These are phyloP conservation scores for Trichoderma gracile DNA, from an alignment of 2,329 filamentous ascomycete genomes.

Conservation along the genomic window DNA sequence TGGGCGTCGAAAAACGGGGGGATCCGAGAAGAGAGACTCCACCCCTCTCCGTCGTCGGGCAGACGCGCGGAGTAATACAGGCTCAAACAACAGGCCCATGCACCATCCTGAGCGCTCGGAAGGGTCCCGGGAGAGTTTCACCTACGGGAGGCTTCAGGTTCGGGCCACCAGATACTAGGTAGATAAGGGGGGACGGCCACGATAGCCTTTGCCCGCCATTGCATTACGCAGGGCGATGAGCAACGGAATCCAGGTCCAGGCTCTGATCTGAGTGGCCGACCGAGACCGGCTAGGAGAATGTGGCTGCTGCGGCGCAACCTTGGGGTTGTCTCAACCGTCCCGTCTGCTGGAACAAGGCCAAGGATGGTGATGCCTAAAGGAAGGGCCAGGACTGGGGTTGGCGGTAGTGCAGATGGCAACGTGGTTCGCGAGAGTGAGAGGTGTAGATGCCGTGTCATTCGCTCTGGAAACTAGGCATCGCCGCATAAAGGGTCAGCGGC, in stretches of 20 bases:
- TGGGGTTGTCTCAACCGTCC: not conserved
- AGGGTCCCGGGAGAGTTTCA: conserved; percentile 16
- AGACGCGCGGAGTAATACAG: conserved; percentile 11
- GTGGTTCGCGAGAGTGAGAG: not conserved
- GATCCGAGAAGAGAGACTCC: conserved; percentile 5
- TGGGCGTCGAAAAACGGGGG: conserved; percentile 1
- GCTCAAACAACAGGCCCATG: not conserved
- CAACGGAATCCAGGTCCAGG: conserved; percentile 8
- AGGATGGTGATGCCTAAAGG: conserved; percentile 18
- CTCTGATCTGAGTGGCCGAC: conserved; percentile 3
- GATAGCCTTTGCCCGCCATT: not conserved
- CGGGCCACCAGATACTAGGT: not conserved
- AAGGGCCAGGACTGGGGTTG: too few relatives aligned
- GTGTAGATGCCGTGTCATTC: not conserved
- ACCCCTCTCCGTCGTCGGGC: conserved; percentile 18
- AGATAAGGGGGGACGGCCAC: conserved; percentile 2
- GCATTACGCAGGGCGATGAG: conserved; percentile 24
- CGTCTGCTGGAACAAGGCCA: conserved; percentile 4
- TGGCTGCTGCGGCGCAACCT: conserved; percentile 21
- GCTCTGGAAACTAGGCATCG: not conserved
- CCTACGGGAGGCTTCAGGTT: not conserved
- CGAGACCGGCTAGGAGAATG: not conserved
- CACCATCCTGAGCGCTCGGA: not conserved
- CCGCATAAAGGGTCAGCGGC: conserved; percentile 10
- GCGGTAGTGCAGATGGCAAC: too few relatives aligned